phyloP scores from a whole-genome alignment of 2,329 filamentous ascomycete genomes.

The Podosphaera xanthii region DNA sequence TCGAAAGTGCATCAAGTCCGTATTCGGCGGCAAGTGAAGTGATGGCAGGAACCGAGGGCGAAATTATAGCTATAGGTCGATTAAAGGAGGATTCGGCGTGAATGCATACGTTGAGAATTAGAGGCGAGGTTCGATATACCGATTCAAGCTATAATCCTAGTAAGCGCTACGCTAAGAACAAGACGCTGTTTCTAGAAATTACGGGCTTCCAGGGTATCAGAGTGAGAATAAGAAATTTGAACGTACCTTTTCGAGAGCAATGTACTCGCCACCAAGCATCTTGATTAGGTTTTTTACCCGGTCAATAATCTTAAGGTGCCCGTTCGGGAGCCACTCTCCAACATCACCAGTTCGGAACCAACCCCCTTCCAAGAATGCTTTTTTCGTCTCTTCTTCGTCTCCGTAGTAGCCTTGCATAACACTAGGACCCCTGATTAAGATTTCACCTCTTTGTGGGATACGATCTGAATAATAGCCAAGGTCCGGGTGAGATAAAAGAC shows the following conservation, averaged over 20 bases:
- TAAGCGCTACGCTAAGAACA: neutral
- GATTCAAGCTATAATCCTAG: constrained; percentile 42
- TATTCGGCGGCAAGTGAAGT: constrained; percentile 31
- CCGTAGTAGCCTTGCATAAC: constrained; percentile 61
- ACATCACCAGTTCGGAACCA: constrained; percentile 84
- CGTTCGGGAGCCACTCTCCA: constrained; percentile 50
- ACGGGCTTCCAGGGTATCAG: neutral
- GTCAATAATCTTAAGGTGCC: constrained; percentile 57
- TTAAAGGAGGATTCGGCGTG: constrained; percentile 49
- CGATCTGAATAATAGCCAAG: constrained; percentile 48
- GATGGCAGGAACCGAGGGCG: constrained; percentile 38
- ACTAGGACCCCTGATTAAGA: constrained; percentile 58
- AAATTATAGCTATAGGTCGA: constrained; percentile 61
- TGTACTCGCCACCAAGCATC: constrained; percentile 85
- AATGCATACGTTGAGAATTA: constrained; percentile 68
- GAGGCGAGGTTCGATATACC: constrained; percentile 54
- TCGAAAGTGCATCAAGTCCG: constrained; percentile 16
- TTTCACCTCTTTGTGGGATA: constrained; percentile 57
- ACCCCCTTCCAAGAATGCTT: constrained; percentile 44
- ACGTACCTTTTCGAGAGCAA: constrained; percentile 57
- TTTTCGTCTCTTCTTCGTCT: constrained; percentile 64
- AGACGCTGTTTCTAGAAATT: too few relatives aligned
- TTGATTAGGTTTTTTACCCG: constrained; percentile 88
- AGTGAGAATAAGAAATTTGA: constrained; percentile 8
- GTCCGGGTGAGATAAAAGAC: constrained; percentile 72